Evolutionary conservation across 495 filamentous ascomycete species (phyloP), one percentile per base, ranked within the genome.

Genomic region (Aspergillus conjunctus): DNA sequence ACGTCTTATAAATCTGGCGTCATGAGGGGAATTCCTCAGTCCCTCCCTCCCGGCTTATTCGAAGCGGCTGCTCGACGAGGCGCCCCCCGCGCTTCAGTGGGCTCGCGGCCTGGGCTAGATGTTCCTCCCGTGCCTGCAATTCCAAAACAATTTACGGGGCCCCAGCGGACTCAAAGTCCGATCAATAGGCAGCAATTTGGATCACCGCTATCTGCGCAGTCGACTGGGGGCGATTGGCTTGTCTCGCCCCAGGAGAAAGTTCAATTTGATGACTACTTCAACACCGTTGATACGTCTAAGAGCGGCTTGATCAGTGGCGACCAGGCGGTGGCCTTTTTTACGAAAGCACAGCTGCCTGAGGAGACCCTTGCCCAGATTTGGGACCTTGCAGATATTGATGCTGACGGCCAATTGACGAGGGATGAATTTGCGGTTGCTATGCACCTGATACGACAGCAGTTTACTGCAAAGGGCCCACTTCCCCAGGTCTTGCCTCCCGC

Each of bases 371-470:
- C 95, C n/a, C 87, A 91, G 64, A 95, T 98, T 61, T 98, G 94
- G 94, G 95, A 98, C 70, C 81, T 98, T 21, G 89, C 95, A 7
- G 93, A 98, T 79, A 94, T 97, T 70, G 89, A 89, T 63, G 93
- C 91, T 15, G 90, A 93, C 56, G 94, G 94, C 10, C 88, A 87
- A 58, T 79, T 98, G 43, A 92, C 80, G 34, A 82, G 83, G 56
- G 94, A 98, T 71, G 93, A 95, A 67, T 98, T 98, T 68, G 93
- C 94, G 0, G 92, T 98, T 52, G 94, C 95, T 50, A 98, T 98
- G 94, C 93, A 96, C 69, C 81, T 98, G 34, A 96, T 98, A 63
- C 84, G 91, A 58, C 87, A 94, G 69, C 92, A 97, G 71, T 84
- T 92, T 21, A 85, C 79, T 58, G 90, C 87, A 59, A 86, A 85